A percentile compares a stretch with the other conserved stretches of the same genome.
These are phyloP conservation scores for Hygrophoropsis aurantiaca DNA, from an alignment of 768 basidiomycete species.

Conservation along the genomic window DNA sequence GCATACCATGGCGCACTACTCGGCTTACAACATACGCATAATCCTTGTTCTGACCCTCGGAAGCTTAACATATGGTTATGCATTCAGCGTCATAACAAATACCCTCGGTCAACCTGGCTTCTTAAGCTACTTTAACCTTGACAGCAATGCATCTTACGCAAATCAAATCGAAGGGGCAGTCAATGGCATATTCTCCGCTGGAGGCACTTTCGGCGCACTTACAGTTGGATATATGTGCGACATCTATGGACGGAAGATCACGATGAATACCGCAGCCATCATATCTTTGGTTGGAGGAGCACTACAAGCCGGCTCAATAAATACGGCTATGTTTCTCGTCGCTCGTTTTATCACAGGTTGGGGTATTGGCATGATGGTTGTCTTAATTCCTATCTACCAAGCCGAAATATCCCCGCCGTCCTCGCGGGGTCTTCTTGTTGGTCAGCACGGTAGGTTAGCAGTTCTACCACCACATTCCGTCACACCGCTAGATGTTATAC, in stretches of 20 bases:
- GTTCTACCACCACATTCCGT: neutral
- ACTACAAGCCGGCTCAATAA: constrained; percentile 2
- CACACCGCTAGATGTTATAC: neutral
- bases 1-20: neutral
- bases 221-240: constrained; percentile 3
- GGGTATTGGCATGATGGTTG: constrained; percentile 5
- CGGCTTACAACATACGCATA: constrained; percentile 2
- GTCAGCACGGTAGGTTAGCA: neutral
- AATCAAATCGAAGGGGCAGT: constrained; percentile 1
- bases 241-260: neutral
- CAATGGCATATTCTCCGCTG: constrained; percentile 2
- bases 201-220: constrained; percentile 1
- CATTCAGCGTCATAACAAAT: constrained; percentile 1
- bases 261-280: constrained; percentile 2
- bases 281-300: constrained; percentile 1
- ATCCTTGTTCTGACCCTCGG: neutral
- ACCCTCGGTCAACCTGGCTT: neutral
- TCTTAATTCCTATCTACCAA: constrained; percentile 3
- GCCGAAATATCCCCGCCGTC: neutral
- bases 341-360: constrained; percentile 4
- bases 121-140: neutral
- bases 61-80: constrained; percentile 1
- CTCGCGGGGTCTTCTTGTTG: neutral
- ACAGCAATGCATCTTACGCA: neutral
- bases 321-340: constrained; percentile 1